phyloP scores from a whole-genome alignment of 176 grass and related monocot genomes.

The Zea luxurians region DNA sequence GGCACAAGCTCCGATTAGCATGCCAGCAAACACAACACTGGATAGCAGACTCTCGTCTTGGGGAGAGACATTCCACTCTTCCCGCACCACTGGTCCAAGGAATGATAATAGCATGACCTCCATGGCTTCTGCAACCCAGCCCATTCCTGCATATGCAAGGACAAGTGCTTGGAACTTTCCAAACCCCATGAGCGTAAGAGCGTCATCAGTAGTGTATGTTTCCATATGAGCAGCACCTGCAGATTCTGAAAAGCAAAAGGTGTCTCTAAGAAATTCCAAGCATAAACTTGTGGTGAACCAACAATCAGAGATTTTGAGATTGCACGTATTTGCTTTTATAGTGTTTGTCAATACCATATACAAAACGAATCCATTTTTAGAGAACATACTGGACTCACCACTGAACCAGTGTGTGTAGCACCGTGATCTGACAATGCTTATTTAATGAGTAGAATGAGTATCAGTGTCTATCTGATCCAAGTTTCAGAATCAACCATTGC shows the following conservation, averaged over 20 bases:
- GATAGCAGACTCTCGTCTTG: conserved; percentile 61
- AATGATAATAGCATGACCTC: conserved; percentile 75
- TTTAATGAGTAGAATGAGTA: background rate
- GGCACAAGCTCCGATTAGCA: conserved; percentile 46
- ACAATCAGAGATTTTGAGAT: background rate
- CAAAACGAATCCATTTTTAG: background rate
- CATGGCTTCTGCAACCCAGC: conserved; percentile 71
- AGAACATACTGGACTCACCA: background rate
- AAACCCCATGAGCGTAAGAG: conserved; percentile 61
- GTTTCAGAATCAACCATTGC: background rate
- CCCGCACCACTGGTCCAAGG: conserved; percentile 51
- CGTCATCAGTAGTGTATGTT: conserved; percentile 65
- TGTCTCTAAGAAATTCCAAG: background rate
- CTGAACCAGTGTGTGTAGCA: background rate
- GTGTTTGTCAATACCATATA: background rate
- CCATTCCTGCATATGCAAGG: conserved; percentile 66
- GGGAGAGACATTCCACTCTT: conserved; percentile 58
- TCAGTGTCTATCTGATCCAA: background rate
- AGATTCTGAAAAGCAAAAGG: background rate
- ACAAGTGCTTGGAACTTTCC: conserved; percentile 72
- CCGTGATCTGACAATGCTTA: background rate
- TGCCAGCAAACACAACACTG: conserved; percentile 73
- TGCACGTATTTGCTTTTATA: background rate
- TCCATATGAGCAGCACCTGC: conserved; percentile 41
- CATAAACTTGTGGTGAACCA: background rate